Percentiles rank a stretch among this genome's conserved stretches.
These are phyloP conservation scores for Prunus mira DNA, from an alignment of 306 rosid species.

Conservation along the genomic window DNA sequence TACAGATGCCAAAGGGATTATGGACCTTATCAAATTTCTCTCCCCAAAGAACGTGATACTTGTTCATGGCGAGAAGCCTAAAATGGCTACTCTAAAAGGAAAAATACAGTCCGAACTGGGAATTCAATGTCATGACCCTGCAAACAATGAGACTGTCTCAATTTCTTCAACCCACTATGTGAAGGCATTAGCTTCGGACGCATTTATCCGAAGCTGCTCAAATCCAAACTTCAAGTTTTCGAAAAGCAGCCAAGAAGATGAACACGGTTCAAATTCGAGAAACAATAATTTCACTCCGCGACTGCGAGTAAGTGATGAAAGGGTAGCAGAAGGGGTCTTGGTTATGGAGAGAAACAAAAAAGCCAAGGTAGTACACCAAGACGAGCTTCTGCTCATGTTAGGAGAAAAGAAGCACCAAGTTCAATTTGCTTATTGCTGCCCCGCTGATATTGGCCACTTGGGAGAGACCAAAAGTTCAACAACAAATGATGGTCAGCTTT, in stretches of 20 bases:
- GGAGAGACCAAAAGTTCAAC: conserved; percentile 17
- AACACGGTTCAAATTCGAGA: conserved; percentile 17
- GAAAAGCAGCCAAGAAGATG: conserved; percentile 35
- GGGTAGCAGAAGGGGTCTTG: conserved; percentile 67
- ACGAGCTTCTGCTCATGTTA: conserved; percentile 60
- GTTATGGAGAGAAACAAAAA: conserved; percentile 51
- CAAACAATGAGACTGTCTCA: conserved; percentile 62
- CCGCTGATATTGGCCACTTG: conserved; percentile 26
- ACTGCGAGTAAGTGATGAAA: conserved; percentile 63
- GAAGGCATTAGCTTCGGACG: conserved; percentile 51
- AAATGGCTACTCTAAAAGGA: conserved; percentile 69
- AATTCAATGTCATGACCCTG: conserved; percentile 72
- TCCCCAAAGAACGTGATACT: conserved; percentile 85
- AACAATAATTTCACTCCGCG: conserved; percentile 22
- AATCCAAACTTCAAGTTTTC: conserved; percentile 70
- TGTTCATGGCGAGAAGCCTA: conserved; percentile 92
- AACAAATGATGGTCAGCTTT: not conserved
- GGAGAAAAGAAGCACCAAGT: conserved; percentile 51
- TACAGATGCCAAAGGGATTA: conserved; percentile 91
- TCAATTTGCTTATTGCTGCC: conserved; percentile 41
- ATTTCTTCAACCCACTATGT: conserved; percentile 52
- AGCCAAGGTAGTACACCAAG: conserved; percentile 57
- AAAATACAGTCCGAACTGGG: conserved; percentile 79
- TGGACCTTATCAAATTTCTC: conserved; percentile 90
- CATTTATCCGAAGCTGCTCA: conserved; percentile 49